Evolutionary conservation across 164 flowering plant genomes (phyloP), one percentile per base, ranked within the genome.

Genomic region (Aristolochia fimbriata): DNA sequence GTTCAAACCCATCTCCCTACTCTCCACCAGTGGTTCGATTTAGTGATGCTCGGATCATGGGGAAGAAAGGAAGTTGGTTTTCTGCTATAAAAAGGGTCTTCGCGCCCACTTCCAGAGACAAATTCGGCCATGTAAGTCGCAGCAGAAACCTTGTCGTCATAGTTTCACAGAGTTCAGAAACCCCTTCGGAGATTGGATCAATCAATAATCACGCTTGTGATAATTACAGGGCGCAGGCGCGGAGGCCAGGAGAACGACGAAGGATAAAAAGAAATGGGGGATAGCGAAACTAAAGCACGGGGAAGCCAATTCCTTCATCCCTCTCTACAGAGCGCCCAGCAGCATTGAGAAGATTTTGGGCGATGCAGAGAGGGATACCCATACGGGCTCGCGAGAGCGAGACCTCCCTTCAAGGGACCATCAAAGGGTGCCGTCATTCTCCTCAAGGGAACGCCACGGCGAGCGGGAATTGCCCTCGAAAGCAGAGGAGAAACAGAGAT

Each of bases 291-390:
- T 76, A 27, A 81, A 66, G 77, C 75, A 67, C 74, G 85, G 85
- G 59, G 94, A 83, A 54, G 58, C 68, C 56, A 75, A 72, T 68
- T 87, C 92, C 20, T 92, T 89, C 72, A 82, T 88, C 48, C 88
- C 96, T 33, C 74, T 83, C 10, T 76, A 83, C 68, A 81, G 94
- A 63, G 90, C 80, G 67, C 93, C 97, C 23, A 93, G 99, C 69
- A 93, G 96, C 62, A 77, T 93, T 48, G 97, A 93, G 72, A 81
- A 90, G 71, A 93, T 93, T 60, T 73, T 93, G 46, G 88, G 88
- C 37, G 99, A 93, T 61, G 97, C 80, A 17, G 99, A 86, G 62
- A 78, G 77, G 60, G 96, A 86, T 67, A 79, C 65, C 10, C 77
- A 79, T 21, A 65, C 27, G 19, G 19, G n/a, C n/a, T n/a, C n/a